Base-by-base conservation (phyloP, 306 rosid genomes). In the Quercus berberidifolia region DNA sequence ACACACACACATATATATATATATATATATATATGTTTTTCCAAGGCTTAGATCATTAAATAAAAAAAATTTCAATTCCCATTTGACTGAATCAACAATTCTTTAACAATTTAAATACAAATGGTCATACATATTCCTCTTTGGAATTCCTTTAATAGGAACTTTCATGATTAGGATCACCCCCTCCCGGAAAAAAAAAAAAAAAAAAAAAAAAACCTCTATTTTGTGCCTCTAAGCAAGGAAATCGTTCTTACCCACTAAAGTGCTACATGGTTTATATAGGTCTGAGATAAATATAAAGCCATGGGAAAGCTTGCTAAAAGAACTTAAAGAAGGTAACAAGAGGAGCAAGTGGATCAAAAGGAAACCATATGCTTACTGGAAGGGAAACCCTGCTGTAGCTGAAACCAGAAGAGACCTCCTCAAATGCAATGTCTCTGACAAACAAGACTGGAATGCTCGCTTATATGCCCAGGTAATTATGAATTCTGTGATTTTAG, bases 271-370 rank as follows among this genome's bases (percentile, higher is more conserved):
- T 78, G 46, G 1, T 30, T 31, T 62, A 38, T 56, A 4, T 51
- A 87, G 90, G 90, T 83, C 88, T 0, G 90, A 87, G 70, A 79
- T 82, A n/a, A 82, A 84, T 63, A 87, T 87, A 87, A 87, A 71
- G 35, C 83, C 90, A 58, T 87, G 90, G 90, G 79, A 73, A 63
- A 33, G 38, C 21, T 9, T 82, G 68, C 69, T 77, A 79, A 75
- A 74, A 41, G 88, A 87, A 13, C 72, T 85, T 8, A 80, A 77
- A 67, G 80, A 80, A 73, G 87, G 88, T 13, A 85, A 85, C 31
- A 28, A 80, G 38, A 80, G 49, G 23, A 87, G 15, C 19, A 78
- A 76, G 59, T 87, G 90, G 90, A 60, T 46, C 26, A 67, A 78
- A 4, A 87, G 90, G 51, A 85, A 82, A 55, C 86, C 88, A 3